Evolutionary conservation across 257 asterid genomes (phyloP), one percentile per base, ranked within the genome.

Genomic region (Cynanchum wilfordii): DNA sequence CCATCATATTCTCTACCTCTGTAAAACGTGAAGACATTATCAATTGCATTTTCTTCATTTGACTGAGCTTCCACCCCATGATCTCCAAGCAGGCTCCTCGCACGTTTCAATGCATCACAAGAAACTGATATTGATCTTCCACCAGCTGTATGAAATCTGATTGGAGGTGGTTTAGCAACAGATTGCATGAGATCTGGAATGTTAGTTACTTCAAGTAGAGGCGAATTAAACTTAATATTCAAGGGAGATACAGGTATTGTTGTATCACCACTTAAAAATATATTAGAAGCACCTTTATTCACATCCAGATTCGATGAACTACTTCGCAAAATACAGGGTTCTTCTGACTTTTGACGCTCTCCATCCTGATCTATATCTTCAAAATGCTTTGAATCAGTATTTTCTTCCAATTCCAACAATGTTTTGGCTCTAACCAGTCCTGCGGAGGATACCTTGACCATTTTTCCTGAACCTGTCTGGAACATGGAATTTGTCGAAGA

Each of bases 101-200:
- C 99, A 49, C 92, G 95, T 76, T 84, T 79, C 86, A 95, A 78
- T 79, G 98, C 99, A 79, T 90, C 95, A 68, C 75, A 76, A 17
- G 98, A 95, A 76, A 95, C 90, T 27, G 99, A 87, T 81, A 95
- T 85, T 69, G 98, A 90, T 84, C 96, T 87, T 72, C 98, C 99
- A 44, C 98, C 99, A 49, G 99, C 98, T 70, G 99, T 95, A 10
- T 89, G 97, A 82, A 92, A 95, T 85, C 83, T 90, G 69, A 95
- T 74, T 5, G 91, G 85, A 80, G 95, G 85, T 76, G 96, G 86
- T 81, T 87, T 83, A 27, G 72, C 58, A 60, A 83, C 80, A 67
- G 77, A 50, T 20, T 73, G 85, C 73, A 80, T 56, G 79, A 80
- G 60, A 74, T 84, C 84, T 27, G 87, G 81, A 77, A 49, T 50